Conservation (phyloP, 345 rosid genomes). For the Abelmoschus esculentus region DNA sequence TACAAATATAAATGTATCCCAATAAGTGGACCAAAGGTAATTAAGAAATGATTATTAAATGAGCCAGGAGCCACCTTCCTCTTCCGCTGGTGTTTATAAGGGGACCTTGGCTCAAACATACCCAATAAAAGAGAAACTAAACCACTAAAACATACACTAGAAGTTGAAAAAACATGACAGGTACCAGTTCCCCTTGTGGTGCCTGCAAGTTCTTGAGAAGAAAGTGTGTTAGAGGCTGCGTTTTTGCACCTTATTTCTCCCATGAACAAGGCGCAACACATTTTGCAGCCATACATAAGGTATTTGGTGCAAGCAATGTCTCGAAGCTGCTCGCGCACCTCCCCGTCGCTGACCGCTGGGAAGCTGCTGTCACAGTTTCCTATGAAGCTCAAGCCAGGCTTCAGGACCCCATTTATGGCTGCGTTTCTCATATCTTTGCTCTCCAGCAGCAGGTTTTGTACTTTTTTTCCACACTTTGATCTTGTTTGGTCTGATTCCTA, state of each 20-base stretch:
- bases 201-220: constrained; percentile 96
- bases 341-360: constrained; percentile 66
- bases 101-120: constrained; percentile 24
- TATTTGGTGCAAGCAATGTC: constrained; percentile 94
- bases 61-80: constrained; percentile 58
- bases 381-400: constrained; percentile 98
- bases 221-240: constrained; percentile 85
- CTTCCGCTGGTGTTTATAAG: constrained; percentile 63
- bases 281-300: constrained; percentile 89
- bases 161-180: constrained; percentile 37
- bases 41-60: constrained; percentile 51
- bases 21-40: constrained; percentile 51
- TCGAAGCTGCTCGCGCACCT: constrained; percentile 77
- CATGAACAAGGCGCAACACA: constrained; percentile 89
- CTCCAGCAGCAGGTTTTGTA: constrained; percentile 79
- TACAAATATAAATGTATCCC: constrained; percentile 46
- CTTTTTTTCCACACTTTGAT: neutral
- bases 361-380: constrained; percentile 86
- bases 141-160: neutral
- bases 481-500: neutral
- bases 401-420: constrained; percentile 92
- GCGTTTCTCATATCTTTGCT: constrained; percentile 89
- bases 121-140: constrained; percentile 13
- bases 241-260: constrained; percentile 92
- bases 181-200: constrained; percentile 88